Conservation (phyloP, 805 yeast species). For the Saturnispora saitoi region DNA sequence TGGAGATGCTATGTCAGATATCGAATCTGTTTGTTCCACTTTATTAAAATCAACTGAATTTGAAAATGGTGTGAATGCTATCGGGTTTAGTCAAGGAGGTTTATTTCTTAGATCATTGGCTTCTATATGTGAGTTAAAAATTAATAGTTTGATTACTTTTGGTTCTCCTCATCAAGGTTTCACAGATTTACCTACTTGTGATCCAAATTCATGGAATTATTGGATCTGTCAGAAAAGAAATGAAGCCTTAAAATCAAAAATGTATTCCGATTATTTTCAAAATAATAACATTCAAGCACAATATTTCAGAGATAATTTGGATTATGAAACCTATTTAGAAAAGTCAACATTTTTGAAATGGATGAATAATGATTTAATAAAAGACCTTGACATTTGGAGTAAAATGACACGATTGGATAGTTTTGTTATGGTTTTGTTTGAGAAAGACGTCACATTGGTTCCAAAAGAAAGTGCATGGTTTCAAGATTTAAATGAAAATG, state of each 20-base stretch:
- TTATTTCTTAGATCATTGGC: constrained; percentile 61
- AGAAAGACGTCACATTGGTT: constrained; percentile 55
- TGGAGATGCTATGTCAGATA: constrained; percentile 51
- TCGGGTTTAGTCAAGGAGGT: constrained; percentile 84
- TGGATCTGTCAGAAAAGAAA: constrained; percentile 56
- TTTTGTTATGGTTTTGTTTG: constrained; percentile 53
- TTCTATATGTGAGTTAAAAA: constrained; percentile 45
- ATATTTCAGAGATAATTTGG: constrained; percentile 52
- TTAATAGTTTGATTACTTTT: constrained; percentile 54
- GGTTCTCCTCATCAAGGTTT: constrained; percentile 82
- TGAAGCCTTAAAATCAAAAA: constrained; percentile 44
- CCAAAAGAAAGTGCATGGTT: constrained; percentile 71
- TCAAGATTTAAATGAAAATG: constrained; percentile 41
- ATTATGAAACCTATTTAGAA: constrained; percentile 45
- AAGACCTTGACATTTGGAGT: constrained; percentile 29
- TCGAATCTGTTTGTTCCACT: constrained; percentile 48
- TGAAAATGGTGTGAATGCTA: constrained; percentile 51
- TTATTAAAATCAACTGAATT: constrained; percentile 30
- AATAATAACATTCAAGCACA: constrained; percentile 59
- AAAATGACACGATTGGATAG: constrained; percentile 39
- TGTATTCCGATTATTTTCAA: constrained; percentile 53
- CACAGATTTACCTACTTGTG: constrained; percentile 57
- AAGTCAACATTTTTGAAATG: constrained; percentile 54
- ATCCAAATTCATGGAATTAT: constrained; percentile 29
- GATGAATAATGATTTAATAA: constrained; percentile 51